Evolutionary conservation across 345 rosid genomes (phyloP).

Genomic region (Viola odorata): DNA sequence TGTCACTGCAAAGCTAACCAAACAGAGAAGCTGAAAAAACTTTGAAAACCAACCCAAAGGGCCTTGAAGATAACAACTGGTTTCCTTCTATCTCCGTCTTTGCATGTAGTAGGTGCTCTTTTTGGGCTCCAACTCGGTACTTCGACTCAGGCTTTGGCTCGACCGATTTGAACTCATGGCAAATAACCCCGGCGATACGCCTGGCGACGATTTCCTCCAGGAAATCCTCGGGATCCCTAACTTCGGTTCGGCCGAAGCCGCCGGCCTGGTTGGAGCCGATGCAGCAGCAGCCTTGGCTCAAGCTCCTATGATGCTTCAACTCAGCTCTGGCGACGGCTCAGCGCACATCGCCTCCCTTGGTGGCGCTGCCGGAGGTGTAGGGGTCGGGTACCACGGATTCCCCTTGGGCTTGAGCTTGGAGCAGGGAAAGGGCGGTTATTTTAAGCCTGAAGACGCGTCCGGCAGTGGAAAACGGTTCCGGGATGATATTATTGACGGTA

Average conservation of each 20-base stretch:
- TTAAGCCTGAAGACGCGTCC: constrained; percentile 71
- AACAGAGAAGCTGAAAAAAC: background rate
- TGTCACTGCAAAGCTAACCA: background rate
- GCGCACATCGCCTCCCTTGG: constrained; percentile 45
- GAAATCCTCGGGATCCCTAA: constrained; percentile 75
- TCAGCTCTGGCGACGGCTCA: constrained; percentile 68
- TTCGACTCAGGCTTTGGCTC: constrained; percentile 26
- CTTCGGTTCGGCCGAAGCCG: constrained; percentile 52
- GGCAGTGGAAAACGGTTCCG: constrained; percentile 75
- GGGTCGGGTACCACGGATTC: constrained; percentile 69
- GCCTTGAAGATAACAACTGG: background rate
- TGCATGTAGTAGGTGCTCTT: constrained; percentile 37
- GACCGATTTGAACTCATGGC: constrained; percentile 49
- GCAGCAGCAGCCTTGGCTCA: constrained; percentile 40
- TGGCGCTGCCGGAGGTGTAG: constrained; percentile 29
- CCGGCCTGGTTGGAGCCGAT: constrained; percentile 46
- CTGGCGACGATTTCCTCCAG: constrained; percentile 85
- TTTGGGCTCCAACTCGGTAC: constrained; percentile 15
- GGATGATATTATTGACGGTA: constrained; percentile 62
- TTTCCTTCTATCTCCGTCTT: background rate
- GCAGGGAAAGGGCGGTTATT: constrained; percentile 76
- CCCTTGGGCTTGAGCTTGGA: constrained; percentile 88
- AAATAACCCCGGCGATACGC: constrained; percentile 58
- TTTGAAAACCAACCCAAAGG: background rate
- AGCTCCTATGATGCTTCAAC: constrained; percentile 82